Base-by-base conservation (phyloP, 176 grass and related monocot species). In the Areca catechu region DNA sequence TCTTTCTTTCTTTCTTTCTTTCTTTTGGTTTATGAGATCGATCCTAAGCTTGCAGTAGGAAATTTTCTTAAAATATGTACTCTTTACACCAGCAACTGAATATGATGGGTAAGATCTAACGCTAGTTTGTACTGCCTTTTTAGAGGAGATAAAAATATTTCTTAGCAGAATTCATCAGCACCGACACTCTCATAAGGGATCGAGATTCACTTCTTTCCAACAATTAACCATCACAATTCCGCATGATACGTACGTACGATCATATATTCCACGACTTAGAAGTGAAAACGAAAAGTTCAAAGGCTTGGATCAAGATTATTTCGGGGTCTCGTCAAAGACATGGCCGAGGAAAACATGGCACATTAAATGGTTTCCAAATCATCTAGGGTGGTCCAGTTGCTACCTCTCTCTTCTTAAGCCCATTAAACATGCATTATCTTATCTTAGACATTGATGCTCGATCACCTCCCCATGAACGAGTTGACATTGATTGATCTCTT, bases 401-500 rank as follows among this genome's bases (percentile, higher is more conserved):
- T 20, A 55, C 19, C 53, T n/a, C 18, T 20, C 19, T 4, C 7
- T 55, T 55, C 53, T 55, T 22, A 55, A 55, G 3, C 20, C 53
- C 12, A 7, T 12, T 54, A 7, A 54, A 5, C 52, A 16, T 20
- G 20, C 20, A 12, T 27, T 27, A 27, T 4, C 0, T 19, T 21
- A 69, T 15, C 19, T 21, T 9, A 56, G 73, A 54, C 50, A 48
- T 43, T 16, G 57, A 17, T 65, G 24, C 22, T 68, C 43, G 43
- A n/a, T n/a, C n/a, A n/a, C 20, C 59, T 79, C 68, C 67, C 81
- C 27, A 51, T n/a, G 74, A 73, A 82, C n/a, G 81, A 70, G 81
- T 79, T 84, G 75, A 79, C 75, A 70, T 79, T 69, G 56, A 71
- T 53, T 61, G 56, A 56, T 63, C 57, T 29, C 27, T 29, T 63